These are phyloP conservation scores for Hanseniaspora sp. DNA, from an alignment of 1,139 yeast species.

Conservation along the genomic window DNA sequence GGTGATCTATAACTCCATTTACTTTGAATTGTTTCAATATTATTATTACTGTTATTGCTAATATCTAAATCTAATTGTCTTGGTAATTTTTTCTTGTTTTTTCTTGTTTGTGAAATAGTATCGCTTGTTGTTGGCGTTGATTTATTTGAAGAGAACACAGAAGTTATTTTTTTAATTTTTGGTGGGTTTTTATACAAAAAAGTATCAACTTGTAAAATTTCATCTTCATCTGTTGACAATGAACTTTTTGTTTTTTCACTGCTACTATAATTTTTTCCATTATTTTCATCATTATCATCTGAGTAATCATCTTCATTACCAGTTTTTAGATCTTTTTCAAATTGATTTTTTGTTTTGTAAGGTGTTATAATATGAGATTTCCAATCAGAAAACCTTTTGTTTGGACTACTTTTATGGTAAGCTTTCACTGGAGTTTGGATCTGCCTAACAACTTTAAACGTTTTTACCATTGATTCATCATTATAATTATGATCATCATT, in stretches of 20 bases:
- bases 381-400: not conserved
- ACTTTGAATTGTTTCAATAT: not conserved
- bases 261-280: not conserved
- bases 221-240: not conserved
- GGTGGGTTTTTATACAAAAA: conserved; percentile 11
- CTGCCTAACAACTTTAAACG: conserved; percentile 14
- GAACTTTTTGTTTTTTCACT: not conserved
- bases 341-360: not conserved
- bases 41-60: not conserved
- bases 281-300: too few species aligned
- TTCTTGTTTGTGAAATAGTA: not conserved
- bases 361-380: not conserved
- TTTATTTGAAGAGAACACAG: conserved; percentile 2
- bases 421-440: not conserved
- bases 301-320: not conserved
- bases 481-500: too few species aligned
- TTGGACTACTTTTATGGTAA: not conserved
- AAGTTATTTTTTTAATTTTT: conserved; percentile 1
- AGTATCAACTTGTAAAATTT: not conserved
- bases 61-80: not conserved
- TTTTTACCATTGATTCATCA: conserved; percentile 14
- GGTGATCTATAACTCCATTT: conserved; percentile 28
- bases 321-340: not conserved
- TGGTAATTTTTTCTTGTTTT: not conserved
- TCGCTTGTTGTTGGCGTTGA: not conserved